Base-by-base conservation (phyloP, 2,329 filamentous ascomycete species). In the Colletotrichum gloeosporioides region DNA sequence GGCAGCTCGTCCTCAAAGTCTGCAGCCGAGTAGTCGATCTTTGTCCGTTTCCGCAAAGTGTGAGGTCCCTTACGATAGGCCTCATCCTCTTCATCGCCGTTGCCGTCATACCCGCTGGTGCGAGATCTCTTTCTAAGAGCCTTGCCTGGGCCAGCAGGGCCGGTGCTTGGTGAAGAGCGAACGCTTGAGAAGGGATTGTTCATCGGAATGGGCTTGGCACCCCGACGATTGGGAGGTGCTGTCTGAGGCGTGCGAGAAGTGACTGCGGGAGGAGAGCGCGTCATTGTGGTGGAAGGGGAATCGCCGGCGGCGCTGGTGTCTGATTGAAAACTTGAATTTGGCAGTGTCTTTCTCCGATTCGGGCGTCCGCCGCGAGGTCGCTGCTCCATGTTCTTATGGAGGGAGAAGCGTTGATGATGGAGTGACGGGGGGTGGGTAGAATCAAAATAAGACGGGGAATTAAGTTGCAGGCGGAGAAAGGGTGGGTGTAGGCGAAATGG, bases 61-160 rank as follows among this genome's bases (percentile, higher is more conserved):
- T 92, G 90, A 65, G 90, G 90, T 69, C 90, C 90, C 81, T 92
- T 92, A 70, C 85, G 87, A 69, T 88, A 90, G 75, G 86, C 88
- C 78, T 88, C 85, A 49, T 86, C 84, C 27, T 90, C 89, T 61
- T 88, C 88, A n/a, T 86, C 85, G 16, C 44, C 69, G n/a, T 55
- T 57, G 18, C 69, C 77, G 12, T 77, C 76, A 31, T 65, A 57
- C 34, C 61, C 77, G 31, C 67, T 57, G 12, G 72, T 59, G n/a
- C 77, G 77, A 69, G 76, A 73, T 25, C 57, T 71, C 66, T 76
- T 77, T 44, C 76, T 71, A 39, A 73, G 66, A 53, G 66, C 32
- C 73, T 69, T 77, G 34, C 69, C 76, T 13, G 68, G 63, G 53
- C 55, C 63, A 16, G 70, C 13, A 27, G 34, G 64, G 57, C 16